phyloP scores from a whole-genome alignment of 1,284 basidiomycete genomes.

The Malassezia vespertilionis region DNA sequence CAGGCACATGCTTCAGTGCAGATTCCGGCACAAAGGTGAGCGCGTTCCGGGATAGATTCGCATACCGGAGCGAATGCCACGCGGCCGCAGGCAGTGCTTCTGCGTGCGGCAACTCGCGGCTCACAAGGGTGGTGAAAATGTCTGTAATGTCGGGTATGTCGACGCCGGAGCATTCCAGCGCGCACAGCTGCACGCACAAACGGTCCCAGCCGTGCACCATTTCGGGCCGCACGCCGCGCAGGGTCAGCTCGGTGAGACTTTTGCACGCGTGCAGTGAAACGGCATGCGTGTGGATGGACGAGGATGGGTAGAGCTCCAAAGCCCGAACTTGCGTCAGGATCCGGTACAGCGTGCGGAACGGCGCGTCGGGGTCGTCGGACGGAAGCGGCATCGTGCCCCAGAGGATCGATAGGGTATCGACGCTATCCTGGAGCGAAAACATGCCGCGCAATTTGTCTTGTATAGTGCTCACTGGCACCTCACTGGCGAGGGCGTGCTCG shows the following conservation, averaged over 20 bases:
- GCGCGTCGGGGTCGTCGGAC: slow-evolving; percentile 53
- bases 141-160: slow-evolving; percentile 73
- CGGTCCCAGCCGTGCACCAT: slow-evolving; percentile 73
- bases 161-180: slow-evolving; percentile 64
- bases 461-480: too few species aligned
- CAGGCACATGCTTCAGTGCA: slow-evolving; percentile 52
- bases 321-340: slow-evolving; percentile 76
- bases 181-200: slow-evolving; percentile 60
- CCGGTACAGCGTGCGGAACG: slow-evolving; percentile 74
- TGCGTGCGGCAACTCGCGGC: slow-evolving; percentile 55
- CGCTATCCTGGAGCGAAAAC: slow-evolving; percentile 63
- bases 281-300: slow-evolving; percentile 58
- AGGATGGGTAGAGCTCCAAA: slow-evolving; percentile 51
- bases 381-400: slow-evolving; percentile 17
- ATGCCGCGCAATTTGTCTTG: slow-evolving; percentile 62
- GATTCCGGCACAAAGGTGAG: slow-evolving; percentile 66
- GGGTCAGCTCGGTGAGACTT: slow-evolving; percentile 63
- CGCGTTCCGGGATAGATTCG: slow-evolving; percentile 69
- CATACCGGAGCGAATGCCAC: slow-evolving; percentile 67
- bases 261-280: slow-evolving; percentile 73
- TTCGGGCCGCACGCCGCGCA: slow-evolving; percentile 69
- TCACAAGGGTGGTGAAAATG: slow-evolving; percentile 63
- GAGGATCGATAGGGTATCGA: slow-evolving; percentile 61
- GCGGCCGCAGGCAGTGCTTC: slow-evolving; percentile 55
- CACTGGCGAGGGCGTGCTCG: neutral